These are phyloP conservation scores for Sporothrix globosa DNA, from an alignment of 2,329 filamentous ascomycete genomes.

Conservation along the genomic window DNA sequence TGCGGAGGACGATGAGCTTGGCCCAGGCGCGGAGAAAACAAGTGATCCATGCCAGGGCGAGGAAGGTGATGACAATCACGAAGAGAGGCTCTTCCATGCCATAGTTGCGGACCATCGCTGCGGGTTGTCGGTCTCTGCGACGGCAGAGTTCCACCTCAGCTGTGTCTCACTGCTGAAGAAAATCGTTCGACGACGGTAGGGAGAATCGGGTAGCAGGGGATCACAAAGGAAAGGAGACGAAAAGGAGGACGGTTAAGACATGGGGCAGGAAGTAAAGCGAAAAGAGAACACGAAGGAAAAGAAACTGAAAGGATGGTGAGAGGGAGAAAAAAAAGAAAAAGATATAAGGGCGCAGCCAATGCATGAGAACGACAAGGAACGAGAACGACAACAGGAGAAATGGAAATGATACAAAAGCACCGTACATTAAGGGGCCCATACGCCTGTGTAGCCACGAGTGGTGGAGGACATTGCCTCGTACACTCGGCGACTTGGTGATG, in stretches of 20 bases:
- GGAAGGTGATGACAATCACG: slow-evolving; percentile 30
- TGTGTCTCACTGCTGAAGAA: slow-evolving; percentile 16
- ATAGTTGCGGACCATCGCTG: slow-evolving; percentile 28
- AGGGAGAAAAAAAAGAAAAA: neutral
- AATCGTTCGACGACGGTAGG: neutral
- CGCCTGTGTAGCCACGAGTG: slow-evolving; percentile 15
- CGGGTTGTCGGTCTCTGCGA: slow-evolving; percentile 2
- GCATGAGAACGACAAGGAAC: neutral
- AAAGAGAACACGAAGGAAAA: neutral
- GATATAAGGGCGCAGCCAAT: neutral
- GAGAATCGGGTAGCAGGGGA: neutral
- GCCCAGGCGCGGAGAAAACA: slow-evolving; percentile 51
- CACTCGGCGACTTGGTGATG: slow-evolving; percentile 28
- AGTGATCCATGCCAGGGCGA: slow-evolving; percentile 41
- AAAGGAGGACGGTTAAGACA: neutral
- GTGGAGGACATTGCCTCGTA: neutral
- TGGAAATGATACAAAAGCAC: neutral
- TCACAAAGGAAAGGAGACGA: neutral
- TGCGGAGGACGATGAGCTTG: slow-evolving; percentile 49
- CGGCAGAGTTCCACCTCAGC: slow-evolving; percentile 3
- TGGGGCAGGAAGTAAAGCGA: neutral
- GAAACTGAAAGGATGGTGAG: neutral
- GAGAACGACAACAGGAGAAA: neutral
- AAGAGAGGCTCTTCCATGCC: slow-evolving; percentile 33
- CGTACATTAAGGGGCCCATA: neutral